Evolutionary conservation across 331 rosid species (phyloP).

Genomic region (Spiraea crenata): DNA sequence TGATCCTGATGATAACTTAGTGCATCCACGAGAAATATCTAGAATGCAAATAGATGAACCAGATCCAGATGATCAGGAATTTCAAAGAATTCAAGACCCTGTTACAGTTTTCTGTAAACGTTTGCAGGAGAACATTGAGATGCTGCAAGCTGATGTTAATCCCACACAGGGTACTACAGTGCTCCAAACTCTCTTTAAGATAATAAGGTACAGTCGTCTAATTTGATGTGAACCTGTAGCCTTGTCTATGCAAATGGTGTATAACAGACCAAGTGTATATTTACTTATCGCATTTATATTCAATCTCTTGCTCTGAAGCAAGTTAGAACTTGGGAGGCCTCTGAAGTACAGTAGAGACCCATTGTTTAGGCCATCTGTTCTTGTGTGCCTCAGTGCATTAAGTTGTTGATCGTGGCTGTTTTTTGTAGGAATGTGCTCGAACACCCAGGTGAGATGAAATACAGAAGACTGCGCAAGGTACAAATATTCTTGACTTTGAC

Average conservation of each 20-base stretch:
- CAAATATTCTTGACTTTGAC: not conserved
- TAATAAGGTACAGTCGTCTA: constrained; percentile 56
- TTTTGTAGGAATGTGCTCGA: constrained; percentile 73
- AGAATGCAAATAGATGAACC: constrained; percentile 60
- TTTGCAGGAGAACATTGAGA: constrained; percentile 55
- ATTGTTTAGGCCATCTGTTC: not conserved
- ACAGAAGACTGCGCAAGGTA: constrained; percentile 80
- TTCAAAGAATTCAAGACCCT: constrained; percentile 71
- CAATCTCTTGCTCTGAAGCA: constrained; percentile 4
- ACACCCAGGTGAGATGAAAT: constrained; percentile 74
- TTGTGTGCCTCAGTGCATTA: constrained; percentile 20
- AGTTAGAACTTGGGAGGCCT: constrained; percentile 16
- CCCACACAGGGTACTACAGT: constrained; percentile 47
- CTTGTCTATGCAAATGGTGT: not conserved
- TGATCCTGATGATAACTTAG: constrained; percentile 45
- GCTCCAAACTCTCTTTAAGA: constrained; percentile 71
- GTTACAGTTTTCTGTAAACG: constrained; percentile 57
- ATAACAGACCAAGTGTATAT: not conserved
- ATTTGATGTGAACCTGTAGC: constrained; percentile 1
- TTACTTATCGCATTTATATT: not conserved
- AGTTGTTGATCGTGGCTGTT: constrained; percentile 13
- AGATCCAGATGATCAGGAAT: constrained; percentile 83
- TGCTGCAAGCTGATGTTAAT: constrained; percentile 56
- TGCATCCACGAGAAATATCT: constrained; percentile 35
- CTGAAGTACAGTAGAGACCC: not conserved